These are phyloP conservation scores for Candida ipomoeae DNA, from an alignment of 805 yeast species.

Conservation along the genomic window DNA sequence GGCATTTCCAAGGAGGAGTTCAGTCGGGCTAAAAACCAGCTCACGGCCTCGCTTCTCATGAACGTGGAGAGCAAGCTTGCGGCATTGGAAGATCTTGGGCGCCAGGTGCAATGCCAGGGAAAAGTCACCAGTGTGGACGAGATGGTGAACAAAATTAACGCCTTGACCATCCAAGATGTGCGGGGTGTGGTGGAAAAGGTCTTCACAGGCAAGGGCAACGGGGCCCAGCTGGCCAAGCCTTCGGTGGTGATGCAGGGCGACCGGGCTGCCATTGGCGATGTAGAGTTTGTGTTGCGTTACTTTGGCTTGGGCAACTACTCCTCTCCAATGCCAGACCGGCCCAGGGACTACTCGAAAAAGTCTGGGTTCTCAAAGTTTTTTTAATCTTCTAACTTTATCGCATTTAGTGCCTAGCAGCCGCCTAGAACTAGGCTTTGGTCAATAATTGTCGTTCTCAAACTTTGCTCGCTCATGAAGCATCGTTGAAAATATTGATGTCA, in stretches of 20 bases:
- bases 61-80: constrained; percentile 89
- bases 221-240: constrained; percentile 54
- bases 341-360: constrained; percentile 9
- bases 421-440: not conserved
- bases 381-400: not conserved
- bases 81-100: constrained; percentile 91
- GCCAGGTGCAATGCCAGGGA: constrained; percentile 87
- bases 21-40: constrained; percentile 85
- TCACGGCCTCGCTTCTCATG: constrained; percentile 83
- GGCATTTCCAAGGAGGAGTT: constrained; percentile 72
- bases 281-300: constrained; percentile 55
- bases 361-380: constrained; percentile 1
- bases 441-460: not conserved
- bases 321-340: constrained; percentile 6
- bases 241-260: constrained; percentile 88
- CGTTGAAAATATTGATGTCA: not conserved
- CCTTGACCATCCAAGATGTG: constrained; percentile 63
- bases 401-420: not conserved
- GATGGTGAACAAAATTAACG: constrained; percentile 75
- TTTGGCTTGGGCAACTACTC: constrained; percentile 65
- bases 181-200: constrained; percentile 70
- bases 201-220: constrained; percentile 58
- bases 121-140: constrained; percentile 69
- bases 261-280: constrained; percentile 81
- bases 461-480: not conserved